Evolutionary conservation across 2,329 filamentous ascomycete species (phyloP), one percentile per base, ranked within the genome.

Genomic region (Epichloe elymi): DNA sequence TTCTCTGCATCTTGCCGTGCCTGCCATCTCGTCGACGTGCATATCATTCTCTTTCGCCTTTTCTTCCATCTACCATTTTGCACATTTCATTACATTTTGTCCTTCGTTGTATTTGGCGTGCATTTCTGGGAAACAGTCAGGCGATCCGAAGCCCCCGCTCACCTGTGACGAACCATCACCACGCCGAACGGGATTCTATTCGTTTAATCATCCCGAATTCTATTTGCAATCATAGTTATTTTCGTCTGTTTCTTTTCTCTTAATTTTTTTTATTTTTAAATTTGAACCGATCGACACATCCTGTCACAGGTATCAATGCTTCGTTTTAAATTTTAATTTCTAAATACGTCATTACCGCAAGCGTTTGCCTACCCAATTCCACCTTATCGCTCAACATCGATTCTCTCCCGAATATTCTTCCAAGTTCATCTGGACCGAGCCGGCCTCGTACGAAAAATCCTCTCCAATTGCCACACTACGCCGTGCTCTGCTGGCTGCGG

Each of bases 291-390:
- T 52, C 38, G 26, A 40, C 51, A 23, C 38, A 20, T 14, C 23
- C 20, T 43, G 12, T n/a, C 23, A 8, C 4, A 12, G 11, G 10
- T 49, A 35, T 50, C 45, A 49, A 54, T 54, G 51, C 49, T 52
- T 50, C 43, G 38, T 54, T 41, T 33, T 55, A 54, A 55, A 54
- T 30, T 50, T 38, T 55, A 55, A 54, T 54, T 37, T 48, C n/a
- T 37, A 46, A 52, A 52, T 54, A 33, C 30, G 15, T 20, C 40
- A 8, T 49, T 44, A 17, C 12, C 33, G 37, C 36, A 19, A 42
- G 40, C 23, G 23, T 37, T 35, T 26, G 35, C 35, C 19, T 33
- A 38, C 15, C 30, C 20, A 23, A 23, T 38, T 26, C 15, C 41
- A 36, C 7, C 10, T 36, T 23, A 5, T 36, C 47, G 11, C 26